Base-by-base conservation (phyloP, 345 rosid species). In the Populus simonii region DNA sequence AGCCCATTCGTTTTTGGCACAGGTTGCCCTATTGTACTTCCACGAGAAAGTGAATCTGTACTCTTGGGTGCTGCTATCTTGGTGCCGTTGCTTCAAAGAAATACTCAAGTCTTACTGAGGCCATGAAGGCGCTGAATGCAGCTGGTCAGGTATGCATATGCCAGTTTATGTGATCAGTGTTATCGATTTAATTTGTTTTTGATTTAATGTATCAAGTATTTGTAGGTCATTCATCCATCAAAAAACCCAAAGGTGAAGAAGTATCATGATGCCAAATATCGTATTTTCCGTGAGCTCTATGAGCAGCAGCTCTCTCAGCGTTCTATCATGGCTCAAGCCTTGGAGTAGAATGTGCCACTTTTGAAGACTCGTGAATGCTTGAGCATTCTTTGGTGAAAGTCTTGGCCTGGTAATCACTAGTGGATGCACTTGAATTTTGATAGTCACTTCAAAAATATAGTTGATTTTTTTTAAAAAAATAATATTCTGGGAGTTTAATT, bases 41-140 rank as follows among this genome's bases (percentile, higher is more conserved):
- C 99, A 1, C 92, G 92, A 69, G 98, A 93, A 87, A 92, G 87
- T 76, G 94, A 92, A 86, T 88, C 97, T 49, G 93, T 91, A 72
- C 97, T 95, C 51, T 79, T 95, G 75, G 98, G 98, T 84, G 97
- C 94, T 81, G 94, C 99, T 23, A 95, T 93, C 96, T 93, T 20
- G 99, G 99, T 75, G 91, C 92, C 1, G 98, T 93, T 71, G 96
- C 96, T 74, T 86, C 92, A 74, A 95, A 90, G 87, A 87, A 77
- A 80, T 91, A 91, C 66, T 78, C 87, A 45, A 87, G 89, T 83
- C 88, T 93, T 62, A 84, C 43, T 65, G 93, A 95, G 83, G 99
- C 94, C 78, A 91, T 93, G 99, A 93, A 86, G 86, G 92, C 92
- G 33, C 85, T 92, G 61, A 92, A 89, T 80, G 96, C 92, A 8